Evolutionary conservation across 2,329 filamentous ascomycete species (phyloP), one percentile per base, ranked within the genome.

Genomic region (Sarocladium strictum): DNA sequence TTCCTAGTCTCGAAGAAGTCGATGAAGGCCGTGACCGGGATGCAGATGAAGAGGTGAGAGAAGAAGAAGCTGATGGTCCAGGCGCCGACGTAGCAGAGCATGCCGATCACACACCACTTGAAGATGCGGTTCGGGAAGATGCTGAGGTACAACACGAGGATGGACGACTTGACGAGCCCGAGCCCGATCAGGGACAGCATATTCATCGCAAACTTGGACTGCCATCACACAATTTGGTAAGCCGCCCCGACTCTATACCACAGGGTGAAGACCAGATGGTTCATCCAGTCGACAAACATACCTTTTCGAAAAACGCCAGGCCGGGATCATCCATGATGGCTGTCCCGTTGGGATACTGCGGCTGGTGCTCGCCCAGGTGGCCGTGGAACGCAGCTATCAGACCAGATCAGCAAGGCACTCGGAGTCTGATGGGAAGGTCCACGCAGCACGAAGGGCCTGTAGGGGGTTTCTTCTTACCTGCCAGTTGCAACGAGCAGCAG

Each of bases 41-140:
- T 21, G 19, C 38, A 43, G 19, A 19, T 43, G 14, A 43, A 43
- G 38, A 43, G 38, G 38, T 43, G 38, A 4, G 38, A 43, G 38
- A 43, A 43, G 38, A 43, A 43, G 38, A 43, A 43, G 38, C 38
- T 43, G 19, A 43, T 43, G 38, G 38, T 43, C 38, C 38, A 43
- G 38, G 14, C 19, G 14, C 38, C 19, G 38, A 43, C 38, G 14
- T 43, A 43, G 9, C 38, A n/a, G 23, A 43, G 38, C 38, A 43
- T 43, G 17, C n/a, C 19, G 19, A 43, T 21, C 17, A 43, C 38
- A 19, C 38, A 43, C 38, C 38, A 43, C 38, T 23, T 43, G 38
- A 43, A 43, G 10, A 43, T 23, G 38, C 38, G 38, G 19, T 43
- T 43, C 19, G 38, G 38, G 19, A 43, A 43, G 38, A 43, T 43